A percentile compares a stretch with the other conserved stretches of the same genome.
phyloP scores from a whole-genome alignment of 768 basidiomycete species.

The Fomitopsis serialis region DNA sequence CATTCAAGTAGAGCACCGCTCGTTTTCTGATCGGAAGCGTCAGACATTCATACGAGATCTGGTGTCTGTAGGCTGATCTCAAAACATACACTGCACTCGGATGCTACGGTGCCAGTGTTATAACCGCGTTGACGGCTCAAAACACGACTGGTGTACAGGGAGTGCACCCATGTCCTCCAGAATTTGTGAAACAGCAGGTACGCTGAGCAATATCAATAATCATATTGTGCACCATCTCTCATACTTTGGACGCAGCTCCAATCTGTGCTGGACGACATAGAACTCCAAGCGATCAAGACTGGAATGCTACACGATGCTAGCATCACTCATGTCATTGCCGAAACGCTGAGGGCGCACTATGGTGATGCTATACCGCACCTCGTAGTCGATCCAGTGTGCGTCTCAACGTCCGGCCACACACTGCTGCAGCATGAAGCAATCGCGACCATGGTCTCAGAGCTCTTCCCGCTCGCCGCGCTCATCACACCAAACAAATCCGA shows the following conservation, averaged over 20 bases:
- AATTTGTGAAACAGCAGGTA: conserved; percentile 76
- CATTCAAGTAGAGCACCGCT: conserved; percentile 56
- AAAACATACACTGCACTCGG: conserved; percentile 76
- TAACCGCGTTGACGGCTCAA: conserved; percentile 87
- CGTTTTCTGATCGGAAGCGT: background rate
- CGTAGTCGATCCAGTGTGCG: conserved; percentile 87
- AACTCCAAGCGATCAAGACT: conserved; percentile 73
- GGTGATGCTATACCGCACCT: conserved; percentile 39
- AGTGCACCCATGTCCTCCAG: conserved; percentile 60
- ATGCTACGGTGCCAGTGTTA: conserved; percentile 75
- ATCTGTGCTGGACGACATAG: conserved; percentile 68
- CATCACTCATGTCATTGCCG: conserved; percentile 46
- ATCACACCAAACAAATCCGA: conserved; percentile 87
- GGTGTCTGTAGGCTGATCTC: conserved; percentile 62
- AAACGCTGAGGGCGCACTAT: conserved; percentile 42
- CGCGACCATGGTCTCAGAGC: conserved; percentile 45
- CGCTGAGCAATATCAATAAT: conserved; percentile 1
- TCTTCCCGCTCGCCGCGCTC: conserved; percentile 66
- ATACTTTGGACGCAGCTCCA: conserved; percentile 55
- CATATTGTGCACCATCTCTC: too few relatives aligned
- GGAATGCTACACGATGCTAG: conserved; percentile 78
- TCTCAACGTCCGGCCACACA: conserved; percentile 84
- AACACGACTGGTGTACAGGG: conserved; percentile 82
- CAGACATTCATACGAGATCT: background rate
- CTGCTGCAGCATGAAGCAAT: conserved; percentile 68